Base-by-base conservation (phyloP, 1,284 basidiomycete genomes). In the Binderoboletus segoi region DNA sequence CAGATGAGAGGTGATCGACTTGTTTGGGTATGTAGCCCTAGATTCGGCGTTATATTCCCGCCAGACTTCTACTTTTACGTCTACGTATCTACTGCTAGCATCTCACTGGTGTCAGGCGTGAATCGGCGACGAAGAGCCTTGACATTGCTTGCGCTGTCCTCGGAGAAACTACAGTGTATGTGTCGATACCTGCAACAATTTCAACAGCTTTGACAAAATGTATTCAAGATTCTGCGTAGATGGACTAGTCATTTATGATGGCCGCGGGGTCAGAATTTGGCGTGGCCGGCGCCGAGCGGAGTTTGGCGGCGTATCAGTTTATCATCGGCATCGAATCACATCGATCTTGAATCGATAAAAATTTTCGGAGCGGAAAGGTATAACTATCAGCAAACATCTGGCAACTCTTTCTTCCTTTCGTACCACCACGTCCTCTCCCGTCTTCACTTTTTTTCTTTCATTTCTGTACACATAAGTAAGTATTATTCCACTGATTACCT, bases 271-370 rank as follows among this genome's bases (percentile, higher is more conserved):
- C 50, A 23, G 8, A 57, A 73, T 57, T 58, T 33, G 49, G 46
- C 30, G 21, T 60, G 56, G 46, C 54, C 23, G 33, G 54, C 48
- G 66, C 62, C 56, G 59, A 51, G 56, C 68, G 69, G 69, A 74
- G 72, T 72, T 35, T 35, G 64, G 48, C 67, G 61, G 60, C 63
- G 65, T 61, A 54, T 67, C 71, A 74, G 61, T 71, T 72, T 67
- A 80, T 80, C 79, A 77, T 69, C 66, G 60, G 52, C 59, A 70
- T 67, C 67, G 66, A 66, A 79, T 80, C 75, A 74, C 67, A 80
- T 81, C 78, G 79, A 82, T 81, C 76, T 78, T 65, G 61, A 59
- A 80, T 82, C 78, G 79, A 82, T 82, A 77, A 81, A 82, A 79
- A 75, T 74, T 79, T 82, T 78, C 69, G 64, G 67, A 68, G 69